A percentile compares a stretch with the other conserved stretches of the same genome.
phyloP scores from a whole-genome alignment of 2,329 filamentous ascomycete genomes.

The Fusarium udum region DNA sequence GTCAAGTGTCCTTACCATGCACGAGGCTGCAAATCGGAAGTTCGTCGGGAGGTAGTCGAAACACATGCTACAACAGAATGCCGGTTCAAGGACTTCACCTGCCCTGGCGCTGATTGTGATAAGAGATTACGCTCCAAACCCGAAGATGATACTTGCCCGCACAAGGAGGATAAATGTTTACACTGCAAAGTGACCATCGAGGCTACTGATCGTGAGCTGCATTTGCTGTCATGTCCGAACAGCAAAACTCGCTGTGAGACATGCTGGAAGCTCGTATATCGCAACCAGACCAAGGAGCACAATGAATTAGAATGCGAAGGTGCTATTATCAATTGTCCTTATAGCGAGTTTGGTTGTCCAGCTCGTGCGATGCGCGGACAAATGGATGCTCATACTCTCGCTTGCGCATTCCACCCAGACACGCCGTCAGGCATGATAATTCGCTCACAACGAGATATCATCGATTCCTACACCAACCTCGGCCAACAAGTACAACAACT shows the following conservation, averaged over 20 bases:
- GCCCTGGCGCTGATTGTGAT: slow-evolving; percentile 62
- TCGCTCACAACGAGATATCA: slow-evolving; percentile 58
- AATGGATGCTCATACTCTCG: slow-evolving; percentile 56
- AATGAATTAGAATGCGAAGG: slow-evolving; percentile 60
- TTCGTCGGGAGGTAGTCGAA: slow-evolving; percentile 64
- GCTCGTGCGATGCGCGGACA: slow-evolving; percentile 47
- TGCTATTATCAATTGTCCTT: slow-evolving; percentile 59
- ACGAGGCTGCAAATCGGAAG: slow-evolving; percentile 60
- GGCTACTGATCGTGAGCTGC: slow-evolving; percentile 52
- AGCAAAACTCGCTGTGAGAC: slow-evolving; percentile 59
- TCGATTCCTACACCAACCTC: slow-evolving; percentile 53
- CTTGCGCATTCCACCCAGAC: slow-evolving; percentile 62
- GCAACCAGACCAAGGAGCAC: slow-evolving; percentile 59
- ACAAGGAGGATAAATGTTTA: slow-evolving; percentile 61
- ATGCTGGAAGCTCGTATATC: slow-evolving; percentile 57
- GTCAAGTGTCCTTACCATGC: slow-evolving; percentile 66
- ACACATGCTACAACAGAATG: slow-evolving; percentile 67
- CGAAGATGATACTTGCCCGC: slow-evolving; percentile 62
- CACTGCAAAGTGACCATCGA: slow-evolving; percentile 63
- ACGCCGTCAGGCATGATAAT: slow-evolving; percentile 63
- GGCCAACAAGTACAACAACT: slow-evolving; percentile 49
- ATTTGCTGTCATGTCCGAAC: slow-evolving; percentile 55
- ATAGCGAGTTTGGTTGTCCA: slow-evolving; percentile 51
- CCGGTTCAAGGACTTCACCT: slow-evolving; percentile 64
- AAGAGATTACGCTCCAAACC: slow-evolving; percentile 63